Conservation (phyloP, 768 basidiomycete species). For the Tricholoma hemisulphureum region DNA sequence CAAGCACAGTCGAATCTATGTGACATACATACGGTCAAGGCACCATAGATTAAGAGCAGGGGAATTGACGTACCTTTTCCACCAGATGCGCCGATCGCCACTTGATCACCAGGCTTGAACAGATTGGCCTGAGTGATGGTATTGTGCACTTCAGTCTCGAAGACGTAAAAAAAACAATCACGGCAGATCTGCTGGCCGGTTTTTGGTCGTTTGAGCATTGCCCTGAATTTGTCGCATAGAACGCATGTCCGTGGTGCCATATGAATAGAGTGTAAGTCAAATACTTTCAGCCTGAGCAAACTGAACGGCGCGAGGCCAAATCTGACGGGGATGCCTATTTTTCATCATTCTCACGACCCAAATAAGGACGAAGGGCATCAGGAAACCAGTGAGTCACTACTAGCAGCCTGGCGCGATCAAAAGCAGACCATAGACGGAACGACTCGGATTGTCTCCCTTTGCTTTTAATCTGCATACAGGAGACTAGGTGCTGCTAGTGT, state of each 20-base stretch:
- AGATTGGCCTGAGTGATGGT: conserved; percentile 82
- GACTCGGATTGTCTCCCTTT: too few relatives aligned
- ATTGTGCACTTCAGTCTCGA: conserved; percentile 97
- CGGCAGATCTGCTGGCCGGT: conserved; percentile 97
- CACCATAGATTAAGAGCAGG: background rate
- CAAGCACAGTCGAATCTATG: conserved; percentile 94
- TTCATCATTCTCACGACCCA: too few relatives aligned
- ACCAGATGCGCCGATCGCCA: conserved; percentile 97
- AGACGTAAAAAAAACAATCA: conserved; percentile 94
- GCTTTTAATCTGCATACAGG: too few relatives aligned
- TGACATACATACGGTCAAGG: background rate
- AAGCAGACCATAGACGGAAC: too few relatives aligned
- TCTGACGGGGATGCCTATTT: too few relatives aligned
- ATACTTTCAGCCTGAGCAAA: background rate
- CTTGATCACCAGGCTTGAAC: conserved; percentile 86
- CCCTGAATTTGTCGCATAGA: conserved; percentile 70
- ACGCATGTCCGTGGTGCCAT: conserved; percentile 86
- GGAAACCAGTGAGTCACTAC: too few relatives aligned
- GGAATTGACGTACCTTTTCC: conserved; percentile 74
- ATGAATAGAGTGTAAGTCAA: too few relatives aligned
- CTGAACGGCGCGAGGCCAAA: too few relatives aligned
- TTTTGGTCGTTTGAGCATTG: conserved; percentile 93
- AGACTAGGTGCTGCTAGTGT: too few relatives aligned
- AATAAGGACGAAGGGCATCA: too few relatives aligned
- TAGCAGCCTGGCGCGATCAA: too few relatives aligned